phyloP scores from a whole-genome alignment of 306 rosid genomes.

The Lathyrus oleraceus region DNA sequence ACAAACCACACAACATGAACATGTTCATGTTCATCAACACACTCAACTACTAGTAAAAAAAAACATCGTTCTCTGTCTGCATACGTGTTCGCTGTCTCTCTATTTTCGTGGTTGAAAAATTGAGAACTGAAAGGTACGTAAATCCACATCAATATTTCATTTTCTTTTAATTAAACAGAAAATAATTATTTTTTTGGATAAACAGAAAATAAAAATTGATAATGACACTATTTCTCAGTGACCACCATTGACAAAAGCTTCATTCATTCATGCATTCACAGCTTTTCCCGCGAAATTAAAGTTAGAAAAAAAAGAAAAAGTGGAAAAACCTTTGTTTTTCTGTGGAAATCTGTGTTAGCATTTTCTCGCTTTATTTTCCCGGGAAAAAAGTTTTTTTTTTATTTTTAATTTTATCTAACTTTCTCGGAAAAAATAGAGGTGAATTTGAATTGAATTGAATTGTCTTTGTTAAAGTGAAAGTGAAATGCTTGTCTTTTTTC shows the following conservation, averaged over 20 bases:
- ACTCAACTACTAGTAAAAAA: background rate
- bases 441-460: constrained; percentile 33
- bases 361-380: constrained; percentile 15
- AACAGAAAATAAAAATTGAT: constrained; percentile 2
- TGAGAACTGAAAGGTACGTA: too few relatives aligned
- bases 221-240: constrained; percentile 27
- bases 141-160: too few relatives aligned
- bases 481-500: constrained; percentile 48
- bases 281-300: constrained; percentile 30
- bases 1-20: background rate
- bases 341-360: background rate
- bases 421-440: background rate
- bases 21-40: background rate
- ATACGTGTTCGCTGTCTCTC: too few relatives aligned
- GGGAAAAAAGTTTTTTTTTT: background rate
- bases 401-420: background rate
- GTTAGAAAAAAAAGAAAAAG: background rate
- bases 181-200: background rate
- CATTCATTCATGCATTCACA: constrained; percentile 6
- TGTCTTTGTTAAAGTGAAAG: background rate
- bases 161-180: too few relatives aligned
- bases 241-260: constrained; percentile 32
- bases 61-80: background rate
- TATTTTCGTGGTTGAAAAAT: too few relatives aligned
- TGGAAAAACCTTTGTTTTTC: background rate